Evolutionary conservation across 2,329 filamentous ascomycete species (phyloP).

Genomic region (Ceratocystiopsis sp.): DNA sequence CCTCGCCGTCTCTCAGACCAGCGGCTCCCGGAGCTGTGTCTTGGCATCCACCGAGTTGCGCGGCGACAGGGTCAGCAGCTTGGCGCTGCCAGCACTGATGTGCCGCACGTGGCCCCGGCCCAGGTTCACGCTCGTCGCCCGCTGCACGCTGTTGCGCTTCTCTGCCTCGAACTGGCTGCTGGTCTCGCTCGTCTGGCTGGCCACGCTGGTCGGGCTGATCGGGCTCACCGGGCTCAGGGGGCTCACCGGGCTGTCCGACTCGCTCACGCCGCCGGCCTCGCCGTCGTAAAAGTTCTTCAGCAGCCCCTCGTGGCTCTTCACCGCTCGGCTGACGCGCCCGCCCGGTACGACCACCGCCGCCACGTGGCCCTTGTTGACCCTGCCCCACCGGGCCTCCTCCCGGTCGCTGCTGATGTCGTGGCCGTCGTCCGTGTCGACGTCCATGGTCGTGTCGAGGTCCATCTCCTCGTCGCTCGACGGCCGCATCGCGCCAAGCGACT

Average conservation of each 20-base stretch:
- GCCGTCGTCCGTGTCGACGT: background rate
- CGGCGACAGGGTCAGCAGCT: constrained; percentile 49
- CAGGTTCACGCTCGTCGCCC: constrained; percentile 55
- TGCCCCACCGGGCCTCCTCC: constrained; percentile 32
- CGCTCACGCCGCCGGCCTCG: constrained; percentile 17
- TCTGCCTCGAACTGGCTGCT: constrained; percentile 16
- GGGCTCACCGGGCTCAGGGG: constrained; percentile 2
- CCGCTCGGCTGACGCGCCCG: constrained; percentile 10
- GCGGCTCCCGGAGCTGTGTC: constrained; percentile 5
- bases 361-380: constrained; percentile 28
- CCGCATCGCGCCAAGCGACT: constrained; percentile 32
- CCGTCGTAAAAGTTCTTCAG: constrained; percentile 25
- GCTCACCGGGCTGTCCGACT: background rate
- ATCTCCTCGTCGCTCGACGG: constrained; percentile 41
- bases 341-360: constrained; percentile 41
- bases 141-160: constrained; percentile 29
- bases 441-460: background rate
- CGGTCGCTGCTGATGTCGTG: background rate
- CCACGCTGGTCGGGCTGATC: constrained; percentile 3
- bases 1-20: constrained; percentile 1
- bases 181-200: constrained; percentile 5
- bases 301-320: constrained; percentile 33
- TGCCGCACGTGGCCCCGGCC: constrained; percentile 49
- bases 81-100: constrained; percentile 64
- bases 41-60: constrained; percentile 34